phyloP scores from a whole-genome alignment of 306 rosid genomes.

The Aeschynomene evenia region DNA sequence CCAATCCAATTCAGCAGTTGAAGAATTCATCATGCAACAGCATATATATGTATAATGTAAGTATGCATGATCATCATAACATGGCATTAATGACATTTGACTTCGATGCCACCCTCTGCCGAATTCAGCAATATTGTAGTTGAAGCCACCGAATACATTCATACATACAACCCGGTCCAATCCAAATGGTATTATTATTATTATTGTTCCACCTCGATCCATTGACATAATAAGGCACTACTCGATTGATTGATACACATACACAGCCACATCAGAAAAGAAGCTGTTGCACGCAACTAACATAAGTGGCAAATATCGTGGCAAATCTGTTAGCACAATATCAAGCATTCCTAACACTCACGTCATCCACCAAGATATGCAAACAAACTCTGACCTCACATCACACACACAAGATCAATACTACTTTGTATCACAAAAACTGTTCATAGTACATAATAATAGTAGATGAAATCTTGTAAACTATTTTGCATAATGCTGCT shows the following conservation, averaged over 20 bases:
- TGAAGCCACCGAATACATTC: neutral
- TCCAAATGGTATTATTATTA: constrained; percentile 5
- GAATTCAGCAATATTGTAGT: neutral
- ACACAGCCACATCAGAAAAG: neutral
- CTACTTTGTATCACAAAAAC: too few relatives aligned
- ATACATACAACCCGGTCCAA: constrained; percentile 14
- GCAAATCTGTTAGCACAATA: constrained; percentile 26
- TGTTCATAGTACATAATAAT: too few relatives aligned
- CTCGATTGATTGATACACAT: neutral
- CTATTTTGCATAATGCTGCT: too few relatives aligned
- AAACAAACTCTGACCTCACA: neutral
- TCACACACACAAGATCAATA: too few relatives aligned
- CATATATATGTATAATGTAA: too few relatives aligned
- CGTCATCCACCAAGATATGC: neutral
- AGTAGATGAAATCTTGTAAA: too few relatives aligned
- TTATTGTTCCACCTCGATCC: neutral
- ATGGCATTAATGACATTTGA: constrained; percentile 18
- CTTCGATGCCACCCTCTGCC: neutral
- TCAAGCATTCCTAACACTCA: constrained; percentile 7
- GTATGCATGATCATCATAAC: neutral
- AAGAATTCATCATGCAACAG: neutral
- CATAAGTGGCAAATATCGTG: constrained; percentile 12
- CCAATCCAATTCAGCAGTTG: neutral
- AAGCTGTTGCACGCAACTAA: neutral
- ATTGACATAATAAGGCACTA: neutral